Base-by-base conservation (phyloP, 768 basidiomycete species). In the Boletus rufocinnamomeus region DNA sequence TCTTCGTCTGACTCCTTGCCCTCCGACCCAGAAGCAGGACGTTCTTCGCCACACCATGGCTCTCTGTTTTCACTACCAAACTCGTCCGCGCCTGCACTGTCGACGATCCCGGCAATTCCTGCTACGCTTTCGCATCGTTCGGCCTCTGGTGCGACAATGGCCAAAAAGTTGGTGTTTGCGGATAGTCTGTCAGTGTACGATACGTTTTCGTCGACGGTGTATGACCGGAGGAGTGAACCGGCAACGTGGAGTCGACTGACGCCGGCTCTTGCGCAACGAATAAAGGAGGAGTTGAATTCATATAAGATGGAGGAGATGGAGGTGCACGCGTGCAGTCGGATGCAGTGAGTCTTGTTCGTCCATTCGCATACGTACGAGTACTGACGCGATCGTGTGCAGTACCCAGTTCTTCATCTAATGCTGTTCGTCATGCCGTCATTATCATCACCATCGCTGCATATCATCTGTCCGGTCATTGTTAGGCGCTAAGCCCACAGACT, bases 281-380 rank as follows among this genome's bases (percentile, higher is more conserved):
- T 99, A 74, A 99, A 99, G 82, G 94, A 96, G 77, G 93, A 96
- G 76, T 80, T 99, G 52, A 99, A 99, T 76, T 93, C 93, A 56
- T 98, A 92, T 77, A 98, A 98, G 82, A 93, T 98, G 91, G 95
- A 96, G 76, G 95, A 98, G 78, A 98, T 99, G 96, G 93, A 95
- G 72, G 95, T 99, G 61, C 96, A 98, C 75, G 91, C 91, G 65
- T 80, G 89, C 50, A 95, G 93, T 75, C 87, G 93, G 74, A 85
- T 91, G 66, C 88, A 97, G 92, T 94, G 72, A 65, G 92, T 85
- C 41, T 50, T 54, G 52, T 46, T 58, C 51, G 41, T 53, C 1
- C 1, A 16, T 5, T 17, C 4, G 11, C 16, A 13, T 38, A 13
- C 13, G 25, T 28, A 2, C 8, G 1, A 6, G 1, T n/a, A 6